phyloP scores from a whole-genome alignment of 176 grass and related monocot species.

The Puya raimondii region DNA sequence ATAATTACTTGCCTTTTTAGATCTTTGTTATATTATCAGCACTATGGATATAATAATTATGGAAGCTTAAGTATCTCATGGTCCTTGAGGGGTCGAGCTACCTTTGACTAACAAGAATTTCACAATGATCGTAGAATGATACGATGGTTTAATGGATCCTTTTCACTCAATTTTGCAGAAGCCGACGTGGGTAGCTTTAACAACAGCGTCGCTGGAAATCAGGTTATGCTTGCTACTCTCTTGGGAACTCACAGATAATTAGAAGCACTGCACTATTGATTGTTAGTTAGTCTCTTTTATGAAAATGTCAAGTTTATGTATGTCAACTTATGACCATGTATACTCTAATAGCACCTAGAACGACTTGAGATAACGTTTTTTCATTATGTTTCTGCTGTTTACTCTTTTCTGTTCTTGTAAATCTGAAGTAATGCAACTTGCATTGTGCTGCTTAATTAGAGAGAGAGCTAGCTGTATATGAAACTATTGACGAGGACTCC shows the following conservation, averaged over 20 bases:
- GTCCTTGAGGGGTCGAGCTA: background rate
- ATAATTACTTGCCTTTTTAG: background rate
- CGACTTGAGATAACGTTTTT: background rate
- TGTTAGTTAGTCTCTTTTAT: slow-evolving; percentile 14
- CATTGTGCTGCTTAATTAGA: too few relatives aligned
- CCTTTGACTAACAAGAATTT: slow-evolving; percentile 2
- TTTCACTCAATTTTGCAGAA: slow-evolving; percentile 38
- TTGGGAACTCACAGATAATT: slow-evolving; percentile 6
- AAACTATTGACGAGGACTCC: too few relatives aligned
- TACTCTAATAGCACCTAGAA: background rate
- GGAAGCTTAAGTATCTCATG: background rate
- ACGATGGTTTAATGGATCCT: slow-evolving; percentile 26
- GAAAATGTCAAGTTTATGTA: background rate
- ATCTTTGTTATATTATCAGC: background rate
- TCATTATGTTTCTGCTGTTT: too few relatives aligned
- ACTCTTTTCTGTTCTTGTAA: too few relatives aligned
- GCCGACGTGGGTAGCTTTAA: slow-evolving; percentile 83
- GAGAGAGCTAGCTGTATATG: too few relatives aligned
- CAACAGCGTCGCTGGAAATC: slow-evolving; percentile 85
- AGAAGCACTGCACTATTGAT: background rate
- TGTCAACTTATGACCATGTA: background rate
- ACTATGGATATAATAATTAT: background rate
- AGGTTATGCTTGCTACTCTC: slow-evolving; percentile 34
- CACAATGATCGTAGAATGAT: background rate
- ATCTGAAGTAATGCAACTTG: too few relatives aligned